Conservation (phyloP, 306 rosid genomes). For the Trichosanthes cucumerina region DNA sequence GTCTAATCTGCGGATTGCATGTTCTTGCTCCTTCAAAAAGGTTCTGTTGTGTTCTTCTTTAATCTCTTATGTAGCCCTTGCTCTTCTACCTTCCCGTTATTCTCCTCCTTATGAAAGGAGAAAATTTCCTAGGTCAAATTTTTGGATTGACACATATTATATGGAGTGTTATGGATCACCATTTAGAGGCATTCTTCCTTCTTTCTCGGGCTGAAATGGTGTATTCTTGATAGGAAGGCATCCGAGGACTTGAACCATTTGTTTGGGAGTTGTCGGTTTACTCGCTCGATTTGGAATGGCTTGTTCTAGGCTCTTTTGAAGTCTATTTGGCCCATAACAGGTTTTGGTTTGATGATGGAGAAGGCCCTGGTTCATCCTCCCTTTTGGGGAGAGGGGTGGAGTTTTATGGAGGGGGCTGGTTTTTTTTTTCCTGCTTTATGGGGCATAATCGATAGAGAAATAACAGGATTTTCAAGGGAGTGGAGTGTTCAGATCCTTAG, state of each 20-base stretch:
- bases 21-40: not conserved
- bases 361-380: too few species aligned
- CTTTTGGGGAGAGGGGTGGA: not conserved
- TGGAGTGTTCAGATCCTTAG: not conserved
- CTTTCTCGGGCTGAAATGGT: not conserved
- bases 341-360: too few species aligned
- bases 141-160: not conserved
- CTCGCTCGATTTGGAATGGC: not conserved
- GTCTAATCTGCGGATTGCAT: not conserved
- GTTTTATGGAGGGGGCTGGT: not conserved
- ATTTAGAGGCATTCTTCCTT: not conserved
- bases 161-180: not conserved
- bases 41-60: not conserved
- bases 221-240: not conserved
- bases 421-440: not conserved
- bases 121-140: not conserved
- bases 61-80: not conserved
- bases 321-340: not conserved
- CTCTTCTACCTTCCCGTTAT: not conserved
- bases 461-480: not conserved
- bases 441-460: not conserved
- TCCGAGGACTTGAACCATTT: not conserved
- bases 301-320: not conserved
- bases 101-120: not conserved
- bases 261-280: not conserved